Base-by-base conservation (phyloP, 2,329 filamentous ascomycete genomes). In the Trichoderma hamatum region DNA sequence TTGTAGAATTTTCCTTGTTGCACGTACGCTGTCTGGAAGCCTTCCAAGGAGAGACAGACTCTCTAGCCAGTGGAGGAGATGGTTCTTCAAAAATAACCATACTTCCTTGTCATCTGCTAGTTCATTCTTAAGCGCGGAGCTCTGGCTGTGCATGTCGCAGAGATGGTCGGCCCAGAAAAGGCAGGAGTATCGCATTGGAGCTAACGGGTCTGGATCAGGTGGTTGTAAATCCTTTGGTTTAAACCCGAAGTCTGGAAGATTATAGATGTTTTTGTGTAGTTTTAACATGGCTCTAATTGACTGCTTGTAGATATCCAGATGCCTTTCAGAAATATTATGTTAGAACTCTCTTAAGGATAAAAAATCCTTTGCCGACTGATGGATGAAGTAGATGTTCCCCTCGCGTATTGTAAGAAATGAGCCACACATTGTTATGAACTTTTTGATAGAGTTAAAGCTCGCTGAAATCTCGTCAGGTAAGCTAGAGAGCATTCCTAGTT, bases 331-430 rank as follows among this genome's bases (percentile, higher is more conserved):
- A 70, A 71, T 2, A 74, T 58, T 30, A n/a, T n/a, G n/a, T n/a
- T n/a, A n/a, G n/a, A n/a, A n/a, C n/a, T n/a, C n/a, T n/a, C 70
- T 21, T 6, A 68, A 3, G 84, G 61, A 71, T 75, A 82, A 39
- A 21, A 21, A 49, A 2, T 84, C 82, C 62, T 82, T 82, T 4
- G 80, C 82, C 10, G 81, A 83, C 67, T 83, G 78, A 68, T 84
- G 81, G 0, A 84, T 74, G 55, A 83, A 78, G 46, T 76, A 80
- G 13, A 84, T 68, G 0, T 34, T 72, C 2, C 34, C 71, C 0
- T 78, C 71, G 36, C 73, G 73, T 21, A 80, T 30, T 1, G 76
- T 80, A 1, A 84, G 74, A 54, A 77, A 69, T 24, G 79, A 83
- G 16, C 81, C 79, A 70, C 80, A 83, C 13, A 63, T 26, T 9